Conservation (phyloP, 2,329 filamentous ascomycete genomes). For the Fonsecaea nubica region DNA sequence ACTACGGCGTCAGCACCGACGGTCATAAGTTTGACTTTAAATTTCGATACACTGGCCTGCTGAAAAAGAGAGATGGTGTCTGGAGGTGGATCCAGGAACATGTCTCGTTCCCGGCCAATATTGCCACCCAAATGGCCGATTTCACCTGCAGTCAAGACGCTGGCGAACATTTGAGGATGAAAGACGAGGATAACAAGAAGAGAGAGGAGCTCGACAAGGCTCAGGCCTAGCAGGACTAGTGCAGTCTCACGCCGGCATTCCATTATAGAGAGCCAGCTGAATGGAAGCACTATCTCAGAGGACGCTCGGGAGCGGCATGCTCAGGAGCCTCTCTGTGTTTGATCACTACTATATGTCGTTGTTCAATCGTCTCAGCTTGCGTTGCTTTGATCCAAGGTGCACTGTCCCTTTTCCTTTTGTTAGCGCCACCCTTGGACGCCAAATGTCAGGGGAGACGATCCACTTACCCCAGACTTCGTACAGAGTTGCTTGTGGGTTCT, state of each 20-base stretch:
- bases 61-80: constrained; percentile 1
- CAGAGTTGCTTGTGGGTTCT: neutral
- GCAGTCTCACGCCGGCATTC: too few species aligned
- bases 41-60: constrained; percentile 4
- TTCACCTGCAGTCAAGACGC: constrained; percentile 9
- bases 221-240: too few species aligned
- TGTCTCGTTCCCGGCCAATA: constrained; percentile 3
- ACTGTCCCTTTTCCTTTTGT: neutral
- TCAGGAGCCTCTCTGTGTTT: neutral
- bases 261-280: neutral
- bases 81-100: constrained; percentile 9
- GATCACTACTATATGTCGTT: neutral
- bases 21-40: constrained; percentile 6
- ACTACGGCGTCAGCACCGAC: constrained; percentile 6
- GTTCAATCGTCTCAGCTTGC: neutral
- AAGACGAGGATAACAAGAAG: constrained; percentile 1
- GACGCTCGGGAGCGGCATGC: too few species aligned
- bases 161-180: constrained; percentile 3
- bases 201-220: constrained; percentile 2
- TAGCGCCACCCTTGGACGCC: neutral
- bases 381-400: neutral
- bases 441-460: neutral
- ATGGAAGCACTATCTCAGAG: constrained; percentile 1
- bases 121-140: constrained; percentile 5
- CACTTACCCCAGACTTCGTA: neutral